Evolutionary conservation across 805 yeast genomes (phyloP).

Genomic region (Debaryomyces castellii): DNA sequence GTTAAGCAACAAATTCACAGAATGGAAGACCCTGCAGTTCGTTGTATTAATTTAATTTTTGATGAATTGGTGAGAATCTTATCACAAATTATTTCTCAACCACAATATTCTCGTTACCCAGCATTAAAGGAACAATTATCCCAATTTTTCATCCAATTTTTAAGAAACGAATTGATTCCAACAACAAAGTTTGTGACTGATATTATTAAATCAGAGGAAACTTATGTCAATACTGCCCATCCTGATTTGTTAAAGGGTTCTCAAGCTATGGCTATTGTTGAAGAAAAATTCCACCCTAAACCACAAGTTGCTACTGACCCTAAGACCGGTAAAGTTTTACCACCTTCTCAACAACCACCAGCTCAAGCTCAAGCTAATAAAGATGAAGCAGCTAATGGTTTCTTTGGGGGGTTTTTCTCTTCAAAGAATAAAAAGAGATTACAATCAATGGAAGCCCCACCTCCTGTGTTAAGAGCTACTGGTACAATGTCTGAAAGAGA

Average conservation of each 20-base stretch:
- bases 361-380: conserved; percentile 20
- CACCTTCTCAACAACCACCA: conserved; percentile 40
- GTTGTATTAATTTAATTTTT: conserved; percentile 86
- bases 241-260: conserved; percentile 95
- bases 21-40: conserved; percentile 88
- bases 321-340: conserved; percentile 81
- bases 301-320: conserved; percentile 82
- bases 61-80: conserved; percentile 93
- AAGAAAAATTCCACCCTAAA: conserved; percentile 77
- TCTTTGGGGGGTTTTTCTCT: conserved; percentile 93
- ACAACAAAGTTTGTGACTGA: conserved; percentile 84
- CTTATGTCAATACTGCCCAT: conserved; percentile 96
- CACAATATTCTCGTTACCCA: conserved; percentile 87
- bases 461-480: conserved; percentile 88
- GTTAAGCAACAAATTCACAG: conserved; percentile 92
- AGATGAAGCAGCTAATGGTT: conserved; percentile 66
- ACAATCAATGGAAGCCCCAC: conserved; percentile 97
- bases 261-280: conserved; percentile 89
- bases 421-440: conserved; percentile 90
- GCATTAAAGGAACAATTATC: conserved; percentile 83
- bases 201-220: conserved; percentile 81
- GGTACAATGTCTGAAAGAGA: conserved; percentile 94
- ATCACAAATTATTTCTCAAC: conserved; percentile 77
- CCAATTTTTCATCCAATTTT: conserved; percentile 72
- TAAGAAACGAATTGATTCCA: conserved; percentile 78